phyloP scores from a whole-genome alignment of 2,329 filamentous ascomycete species.

The Verticillium klebahnii region DNA sequence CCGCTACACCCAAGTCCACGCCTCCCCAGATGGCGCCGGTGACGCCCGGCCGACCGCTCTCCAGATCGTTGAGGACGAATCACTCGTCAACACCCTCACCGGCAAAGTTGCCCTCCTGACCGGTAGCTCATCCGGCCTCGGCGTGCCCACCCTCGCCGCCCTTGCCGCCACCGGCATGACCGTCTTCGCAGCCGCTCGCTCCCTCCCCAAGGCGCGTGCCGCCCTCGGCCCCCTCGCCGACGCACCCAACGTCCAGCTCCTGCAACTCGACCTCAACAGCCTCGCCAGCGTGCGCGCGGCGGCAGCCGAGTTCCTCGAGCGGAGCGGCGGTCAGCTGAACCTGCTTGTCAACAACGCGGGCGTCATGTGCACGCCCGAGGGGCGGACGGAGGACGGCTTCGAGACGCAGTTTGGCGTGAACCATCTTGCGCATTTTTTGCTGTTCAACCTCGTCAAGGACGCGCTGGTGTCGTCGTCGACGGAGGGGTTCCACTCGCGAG shows the following conservation, averaged over 20 bases:
- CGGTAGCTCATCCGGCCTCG: constrained; percentile 33
- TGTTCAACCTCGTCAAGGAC: constrained; percentile 43
- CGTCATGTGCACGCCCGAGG: constrained; percentile 11
- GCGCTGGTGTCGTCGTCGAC: constrained; percentile 33
- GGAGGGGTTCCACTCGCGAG: constrained; percentile 35
- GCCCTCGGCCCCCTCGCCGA: constrained; percentile 1
- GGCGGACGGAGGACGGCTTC: constrained; percentile 15
- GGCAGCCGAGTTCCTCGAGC: constrained; percentile 14
- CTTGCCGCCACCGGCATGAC: constrained; percentile 19
- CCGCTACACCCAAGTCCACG: not conserved
- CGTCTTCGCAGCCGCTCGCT: too few species aligned
- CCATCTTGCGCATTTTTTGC: constrained; percentile 48
- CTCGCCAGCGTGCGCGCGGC: constrained; percentile 20
- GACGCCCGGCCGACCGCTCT: constrained; percentile 31
- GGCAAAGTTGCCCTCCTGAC: constrained; percentile 35
- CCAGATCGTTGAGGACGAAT: constrained; percentile 26
- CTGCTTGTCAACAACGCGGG: constrained; percentile 24
- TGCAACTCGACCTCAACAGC: constrained; percentile 20
- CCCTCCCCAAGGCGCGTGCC: too few species aligned
- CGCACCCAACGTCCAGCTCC: not conserved
- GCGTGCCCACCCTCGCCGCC: constrained; percentile 35
- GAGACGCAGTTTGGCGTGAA: constrained; percentile 46
- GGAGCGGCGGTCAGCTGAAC: constrained; percentile 16
- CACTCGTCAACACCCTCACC: constrained; percentile 8
- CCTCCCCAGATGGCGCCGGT: constrained; percentile 21